Percentiles rank a stretch among this genome's conserved stretches.
Conservation (phyloP, 108 stramenopile species). For the Nitzschia sp. region DNA sequence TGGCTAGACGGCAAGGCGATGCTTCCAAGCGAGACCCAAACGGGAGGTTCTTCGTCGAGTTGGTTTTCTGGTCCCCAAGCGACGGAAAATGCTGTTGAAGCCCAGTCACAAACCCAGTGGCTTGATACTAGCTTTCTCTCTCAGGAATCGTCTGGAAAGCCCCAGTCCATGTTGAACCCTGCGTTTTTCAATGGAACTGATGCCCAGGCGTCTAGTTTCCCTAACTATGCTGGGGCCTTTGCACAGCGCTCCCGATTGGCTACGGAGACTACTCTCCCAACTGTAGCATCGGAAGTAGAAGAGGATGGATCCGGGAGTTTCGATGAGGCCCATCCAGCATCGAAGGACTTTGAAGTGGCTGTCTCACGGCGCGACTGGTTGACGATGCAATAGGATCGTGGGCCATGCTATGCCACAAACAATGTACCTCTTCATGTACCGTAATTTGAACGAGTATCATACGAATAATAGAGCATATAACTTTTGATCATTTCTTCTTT, state of each 20-base stretch:
- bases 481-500: too few relatives aligned
- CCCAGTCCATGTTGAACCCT: constrained; percentile 1
- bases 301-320: constrained; percentile 3
- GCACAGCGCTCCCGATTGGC: constrained; percentile 21
- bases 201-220: not conserved
- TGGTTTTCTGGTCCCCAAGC: constrained; percentile 15
- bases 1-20: constrained; percentile 7
- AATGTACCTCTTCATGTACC: too few relatives aligned
- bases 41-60: constrained; percentile 17
- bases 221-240: not conserved
- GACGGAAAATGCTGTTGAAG: not conserved
- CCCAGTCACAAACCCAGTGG: not conserved
- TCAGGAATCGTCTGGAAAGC: not conserved
- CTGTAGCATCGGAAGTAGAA: constrained; percentile 31
- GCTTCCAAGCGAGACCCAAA: not conserved
- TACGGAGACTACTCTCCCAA: constrained; percentile 35
- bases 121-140: not conserved
- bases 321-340: not conserved
- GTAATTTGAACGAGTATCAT: too few relatives aligned
- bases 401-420: too few relatives aligned
- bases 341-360: too few relatives aligned
- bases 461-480: too few relatives aligned
- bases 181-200: constrained; percentile 6
- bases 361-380: too few relatives aligned
- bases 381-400: too few relatives aligned